Conservation (phyloP, 257 asterid species). For the Solanum pimpinellifolium region DNA sequence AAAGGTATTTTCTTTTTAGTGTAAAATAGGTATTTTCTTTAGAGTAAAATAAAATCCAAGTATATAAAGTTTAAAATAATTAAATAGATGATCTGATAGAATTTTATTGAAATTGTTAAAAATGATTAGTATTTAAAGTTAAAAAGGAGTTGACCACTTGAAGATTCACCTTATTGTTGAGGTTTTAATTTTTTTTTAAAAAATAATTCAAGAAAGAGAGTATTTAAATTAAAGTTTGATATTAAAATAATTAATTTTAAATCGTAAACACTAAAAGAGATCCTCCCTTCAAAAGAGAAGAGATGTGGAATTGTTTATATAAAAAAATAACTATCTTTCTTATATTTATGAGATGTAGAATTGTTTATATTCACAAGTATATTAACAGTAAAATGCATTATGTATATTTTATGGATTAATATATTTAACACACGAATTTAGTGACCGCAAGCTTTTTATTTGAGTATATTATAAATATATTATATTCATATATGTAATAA, state of each 20-base stretch:
- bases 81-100: background rate
- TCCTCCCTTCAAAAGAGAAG: background rate
- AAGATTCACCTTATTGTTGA: background rate
- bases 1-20: background rate
- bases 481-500: no score
- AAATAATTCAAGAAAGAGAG: background rate
- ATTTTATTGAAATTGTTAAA: background rate
- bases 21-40: no score
- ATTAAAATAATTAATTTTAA: no score
- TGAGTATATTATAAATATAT: no score
- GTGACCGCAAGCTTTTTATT: rapidly evolving
- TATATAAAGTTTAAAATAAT: background rate
- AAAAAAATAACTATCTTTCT: background rate
- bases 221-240: background rate
- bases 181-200: background rate
- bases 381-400: background rate
- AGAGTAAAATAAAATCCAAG: background rate
- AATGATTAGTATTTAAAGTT: background rate
- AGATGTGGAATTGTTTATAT: background rate
- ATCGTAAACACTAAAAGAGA: rapidly evolving
- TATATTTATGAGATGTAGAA: background rate
- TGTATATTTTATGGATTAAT: background rate
- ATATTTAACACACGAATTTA: background rate
- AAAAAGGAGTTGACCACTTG: background rate
- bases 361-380: background rate